Percentiles rank a stretch among this genome's conserved stretches.
phyloP scores from a whole-genome alignment of 257 asterid genomes.

The Solanum virginianum region DNA sequence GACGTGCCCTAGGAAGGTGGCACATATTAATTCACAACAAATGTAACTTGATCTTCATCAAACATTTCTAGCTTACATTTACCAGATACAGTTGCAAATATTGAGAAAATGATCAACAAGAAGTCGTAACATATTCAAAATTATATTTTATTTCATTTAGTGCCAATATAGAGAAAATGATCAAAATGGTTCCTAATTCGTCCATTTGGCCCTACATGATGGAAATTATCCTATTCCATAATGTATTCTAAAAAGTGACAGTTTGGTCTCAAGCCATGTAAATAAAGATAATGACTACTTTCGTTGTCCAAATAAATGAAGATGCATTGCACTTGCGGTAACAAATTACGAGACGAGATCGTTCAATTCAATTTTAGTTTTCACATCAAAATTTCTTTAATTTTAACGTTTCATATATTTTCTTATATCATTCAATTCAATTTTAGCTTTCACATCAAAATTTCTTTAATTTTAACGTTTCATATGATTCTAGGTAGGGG shows the following conservation, averaged over 20 bases:
- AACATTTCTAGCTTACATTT: neutral
- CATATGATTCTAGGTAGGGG: no score
- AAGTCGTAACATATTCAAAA: neutral
- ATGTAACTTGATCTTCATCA: neutral
- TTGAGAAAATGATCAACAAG: neutral
- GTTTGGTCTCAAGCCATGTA: no score
- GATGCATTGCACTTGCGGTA: neutral
- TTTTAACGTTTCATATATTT: no score
- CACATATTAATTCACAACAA: neutral
- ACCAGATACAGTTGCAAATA: neutral
- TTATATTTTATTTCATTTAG: neutral
- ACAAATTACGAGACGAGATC: neutral
- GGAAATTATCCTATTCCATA: no score
- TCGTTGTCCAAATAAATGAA: neutral
- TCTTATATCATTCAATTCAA: neutral
- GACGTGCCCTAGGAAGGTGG: neutral
- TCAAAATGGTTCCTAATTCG: neutral
- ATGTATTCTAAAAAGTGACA: no score
- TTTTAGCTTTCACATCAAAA: neutral
- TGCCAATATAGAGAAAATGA: neutral
- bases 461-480: neutral
- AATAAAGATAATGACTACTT: no score
- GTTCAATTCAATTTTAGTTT: neutral
- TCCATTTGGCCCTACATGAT: no score
- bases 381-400: neutral